Base-by-base conservation (phyloP, 2,329 filamentous ascomycete species). In the Teratosphaeria destructans region DNA sequence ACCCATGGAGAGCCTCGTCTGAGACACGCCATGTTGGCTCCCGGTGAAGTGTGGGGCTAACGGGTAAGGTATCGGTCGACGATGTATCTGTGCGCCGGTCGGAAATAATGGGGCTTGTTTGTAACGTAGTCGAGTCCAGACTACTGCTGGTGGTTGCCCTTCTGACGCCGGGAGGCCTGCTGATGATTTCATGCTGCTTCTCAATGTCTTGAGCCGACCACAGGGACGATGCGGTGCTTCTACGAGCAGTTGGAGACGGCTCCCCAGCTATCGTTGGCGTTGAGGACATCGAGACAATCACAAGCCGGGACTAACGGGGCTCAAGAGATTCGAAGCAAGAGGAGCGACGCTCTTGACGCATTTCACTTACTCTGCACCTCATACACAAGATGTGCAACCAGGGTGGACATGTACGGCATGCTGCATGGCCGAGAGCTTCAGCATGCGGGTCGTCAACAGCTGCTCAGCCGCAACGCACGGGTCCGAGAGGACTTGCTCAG, bases 1-100 rank as follows among this genome's bases (percentile, higher is more conserved):
- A 66, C 27, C 64, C 64, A 56, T 60, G 61, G 8, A 65, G 52
- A 23, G 65, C 62, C 52, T 62, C 58, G 14, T 62, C 59, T 14
- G 59, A 61, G 26, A 60, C 55, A 19, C 58, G 58, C 53, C 55
- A 62, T 4, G 62, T 62, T 16, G 52, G 58, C 19, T 55, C 23
- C 57, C 60, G 52, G 35, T 63, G 57, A 2, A 63, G 58, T 19
- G 56, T 58, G 3, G 60, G 56, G 12, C 58, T 47, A 23, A 23
- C n/a, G 7, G 43, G n/a, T 8, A 8, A 5, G 43, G 43, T 19
- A 19, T 49, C 43, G 3, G 14, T 49, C 8, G 43, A 49, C 43
- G n/a, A 8, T 19, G 43, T n/a, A 19, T 19, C n/a, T 19, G n/a
- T 49, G 11, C 43, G 43, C 14, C n/a, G 54, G n/a, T 16, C 54